Percentiles rank a stretch among this genome's conserved stretches.
Conservation (phyloP, 2,329 filamentous ascomycete genomes). For the Aspergillus sp. region DNA sequence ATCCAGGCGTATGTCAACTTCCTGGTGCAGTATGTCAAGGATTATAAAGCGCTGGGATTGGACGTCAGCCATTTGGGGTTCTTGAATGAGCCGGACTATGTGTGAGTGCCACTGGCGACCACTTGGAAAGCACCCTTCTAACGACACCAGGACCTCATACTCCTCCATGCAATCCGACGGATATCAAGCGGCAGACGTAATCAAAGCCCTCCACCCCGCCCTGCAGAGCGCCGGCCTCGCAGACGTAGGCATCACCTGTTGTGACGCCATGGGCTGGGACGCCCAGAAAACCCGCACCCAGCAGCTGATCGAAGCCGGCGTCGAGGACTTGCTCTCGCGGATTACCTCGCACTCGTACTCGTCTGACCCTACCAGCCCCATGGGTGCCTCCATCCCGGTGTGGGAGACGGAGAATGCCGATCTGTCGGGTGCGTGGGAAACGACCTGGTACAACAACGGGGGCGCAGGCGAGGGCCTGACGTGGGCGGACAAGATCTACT, state of each 20-base stretch:
- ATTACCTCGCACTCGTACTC: neutral
- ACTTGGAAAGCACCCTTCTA: too few relatives aligned
- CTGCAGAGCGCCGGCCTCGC: neutral
- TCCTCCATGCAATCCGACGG: neutral
- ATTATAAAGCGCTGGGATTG: neutral
- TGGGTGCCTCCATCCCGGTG: neutral
- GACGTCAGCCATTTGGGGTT: neutral
- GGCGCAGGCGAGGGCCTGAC: neutral
- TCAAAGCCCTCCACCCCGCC: neutral
- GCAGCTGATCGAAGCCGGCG: neutral
- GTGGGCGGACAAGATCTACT: neutral
- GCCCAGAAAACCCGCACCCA: neutral
- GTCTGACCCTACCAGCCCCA: neutral
- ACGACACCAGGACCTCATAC: neutral
- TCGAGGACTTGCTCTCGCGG: neutral
- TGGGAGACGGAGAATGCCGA: neutral
- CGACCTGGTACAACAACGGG: neutral
- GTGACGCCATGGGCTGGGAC: neutral
- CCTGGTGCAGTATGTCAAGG: neutral
- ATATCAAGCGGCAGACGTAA: neutral
- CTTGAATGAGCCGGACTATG: neutral
- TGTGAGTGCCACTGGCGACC: too few relatives aligned
- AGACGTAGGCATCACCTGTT: neutral
- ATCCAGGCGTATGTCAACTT: neutral
- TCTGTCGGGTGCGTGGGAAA: neutral